phyloP scores from a whole-genome alignment of 176 grass and related monocot species.

The Microstegium vimineum region DNA sequence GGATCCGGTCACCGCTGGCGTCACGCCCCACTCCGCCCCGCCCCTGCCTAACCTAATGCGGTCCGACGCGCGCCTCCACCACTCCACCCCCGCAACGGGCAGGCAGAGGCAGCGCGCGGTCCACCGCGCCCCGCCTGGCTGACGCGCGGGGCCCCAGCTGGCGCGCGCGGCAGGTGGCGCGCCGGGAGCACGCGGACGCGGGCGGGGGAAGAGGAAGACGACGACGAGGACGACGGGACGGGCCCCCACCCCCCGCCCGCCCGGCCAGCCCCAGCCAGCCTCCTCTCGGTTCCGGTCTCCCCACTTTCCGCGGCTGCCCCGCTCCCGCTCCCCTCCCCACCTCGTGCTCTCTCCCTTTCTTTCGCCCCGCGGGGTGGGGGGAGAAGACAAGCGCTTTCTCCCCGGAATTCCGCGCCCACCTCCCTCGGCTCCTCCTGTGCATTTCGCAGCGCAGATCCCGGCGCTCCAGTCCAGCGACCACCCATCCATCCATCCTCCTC shows the following conservation, averaged over 20 bases:
- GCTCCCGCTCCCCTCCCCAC: background rate
- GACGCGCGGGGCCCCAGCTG: background rate
- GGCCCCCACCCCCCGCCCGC: too few species aligned
- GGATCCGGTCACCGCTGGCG: conserved; percentile 38
- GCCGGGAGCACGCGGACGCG: background rate
- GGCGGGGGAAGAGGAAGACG: background rate
- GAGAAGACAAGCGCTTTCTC: background rate
- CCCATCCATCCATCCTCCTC: background rate
- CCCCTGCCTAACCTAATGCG: conserved; percentile 24
- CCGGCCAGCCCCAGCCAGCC: background rate
- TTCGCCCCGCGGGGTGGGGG: background rate
- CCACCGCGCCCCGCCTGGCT: background rate
- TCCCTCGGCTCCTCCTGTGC: background rate
- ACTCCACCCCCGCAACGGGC: background rate
- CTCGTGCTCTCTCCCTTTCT: background rate
- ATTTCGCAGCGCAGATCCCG: background rate
- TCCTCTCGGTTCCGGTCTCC: background rate
- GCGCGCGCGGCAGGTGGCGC: conserved; percentile 3
- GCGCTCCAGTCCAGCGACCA: background rate
- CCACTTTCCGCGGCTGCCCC: conserved; percentile 23
- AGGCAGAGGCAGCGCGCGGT: background rate
- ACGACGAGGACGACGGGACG: background rate
- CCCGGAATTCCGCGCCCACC: background rate
- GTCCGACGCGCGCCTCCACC: conserved; percentile 46
- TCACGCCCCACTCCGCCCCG: conserved; percentile 19